A percentile compares a stretch with the other conserved stretches of the same genome.
phyloP scores from a whole-genome alignment of 371 early-diverging fungal genomes.

The Actinomucor elegans region DNA sequence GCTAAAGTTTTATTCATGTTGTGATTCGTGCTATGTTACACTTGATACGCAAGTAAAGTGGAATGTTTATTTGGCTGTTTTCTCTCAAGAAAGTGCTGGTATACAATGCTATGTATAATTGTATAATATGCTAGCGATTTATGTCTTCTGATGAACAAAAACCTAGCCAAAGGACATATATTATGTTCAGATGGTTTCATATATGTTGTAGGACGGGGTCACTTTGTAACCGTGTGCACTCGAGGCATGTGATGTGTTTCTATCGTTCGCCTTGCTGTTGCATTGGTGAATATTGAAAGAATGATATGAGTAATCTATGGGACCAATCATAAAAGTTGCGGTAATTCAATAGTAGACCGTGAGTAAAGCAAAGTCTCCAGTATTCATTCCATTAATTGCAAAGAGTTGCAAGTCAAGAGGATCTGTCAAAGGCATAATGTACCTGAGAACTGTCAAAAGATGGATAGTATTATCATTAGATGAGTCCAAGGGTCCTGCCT shows the following conservation, averaged over 20 bases:
- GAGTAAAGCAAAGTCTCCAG: conserved; percentile 18
- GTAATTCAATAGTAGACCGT: conserved; percentile 12
- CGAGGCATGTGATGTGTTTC: neutral
- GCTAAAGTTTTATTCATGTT: conserved; percentile 16
- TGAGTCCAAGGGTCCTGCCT: conserved; percentile 21
- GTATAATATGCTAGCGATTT: too few relatives aligned
- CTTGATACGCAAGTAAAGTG: too few relatives aligned
- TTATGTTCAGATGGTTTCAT: neutral
- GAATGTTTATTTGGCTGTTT: too few relatives aligned
- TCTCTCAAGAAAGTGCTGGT: too few relatives aligned
- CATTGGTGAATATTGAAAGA: too few relatives aligned
- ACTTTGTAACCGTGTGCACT: conserved; percentile 6
- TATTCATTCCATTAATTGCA: too few relatives aligned
- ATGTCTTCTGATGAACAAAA: too few relatives aligned
- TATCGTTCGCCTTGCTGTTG: neutral
- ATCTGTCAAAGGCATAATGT: neutral
- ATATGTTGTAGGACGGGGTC: conserved; percentile 1
- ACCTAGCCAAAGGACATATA: neutral
- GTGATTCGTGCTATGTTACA: conserved; percentile 6
- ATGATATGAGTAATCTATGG: conserved; percentile 8
- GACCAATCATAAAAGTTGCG: conserved; percentile 12
- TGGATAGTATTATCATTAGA: conserved; percentile 3
- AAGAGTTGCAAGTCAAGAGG: neutral
- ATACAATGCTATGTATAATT: too few relatives aligned
- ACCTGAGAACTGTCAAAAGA: conserved; percentile 7